Evolutionary conservation across 768 basidiomycete genomes (phyloP), one percentile per base, ranked within the genome.

Genomic region (Agrocybe praecox): DNA sequence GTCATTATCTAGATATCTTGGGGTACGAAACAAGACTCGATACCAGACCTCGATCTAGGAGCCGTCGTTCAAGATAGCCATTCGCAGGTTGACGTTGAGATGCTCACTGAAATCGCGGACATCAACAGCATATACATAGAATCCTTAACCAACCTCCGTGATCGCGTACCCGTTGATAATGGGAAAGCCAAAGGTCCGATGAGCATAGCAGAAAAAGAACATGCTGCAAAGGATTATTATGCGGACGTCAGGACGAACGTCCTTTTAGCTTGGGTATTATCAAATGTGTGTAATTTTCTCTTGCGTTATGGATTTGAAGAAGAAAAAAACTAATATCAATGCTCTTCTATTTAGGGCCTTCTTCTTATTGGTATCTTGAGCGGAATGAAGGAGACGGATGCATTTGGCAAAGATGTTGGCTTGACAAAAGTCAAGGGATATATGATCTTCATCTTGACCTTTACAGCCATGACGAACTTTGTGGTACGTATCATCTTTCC

Each of bases 11-110:
- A 91, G 89, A 92, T 92, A 43, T 92, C 92, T 22, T 93, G 95
- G 95, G 95, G 95, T 6, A 98, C 95, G n/a, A 98, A 98, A 72
- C 90, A 94, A 72, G 91, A 94, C 61, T 82, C 82, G 9, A 74
- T 80, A 2, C 80, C 83, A 0, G 87, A 90, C 50, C 80, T 82
- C 0, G 94, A 96, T 67, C 84, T 97, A 17, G 94, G 94, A 10
- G 85, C 86, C 7, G 91, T 95, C 46, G 83, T 86, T 36, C 90
- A 93, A 66, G 88, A 94, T 65, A 86, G 83, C 23, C 78, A 89
- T 64, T 87, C 86, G 14, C 86, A 91, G 62, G 94, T 96, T 45
- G 92, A 95, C 67, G 87, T 96, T 49, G 91, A 95, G 70, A 83
- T 96, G 71, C 80, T 89, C 21, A 86, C 90, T 0, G 89, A 92